A percentile compares a stretch with the other conserved stretches of the same genome.
Evolutionary conservation across 805 yeast genomes (phyloP).

Genomic region (Hanseniaspora thailandica): DNA sequence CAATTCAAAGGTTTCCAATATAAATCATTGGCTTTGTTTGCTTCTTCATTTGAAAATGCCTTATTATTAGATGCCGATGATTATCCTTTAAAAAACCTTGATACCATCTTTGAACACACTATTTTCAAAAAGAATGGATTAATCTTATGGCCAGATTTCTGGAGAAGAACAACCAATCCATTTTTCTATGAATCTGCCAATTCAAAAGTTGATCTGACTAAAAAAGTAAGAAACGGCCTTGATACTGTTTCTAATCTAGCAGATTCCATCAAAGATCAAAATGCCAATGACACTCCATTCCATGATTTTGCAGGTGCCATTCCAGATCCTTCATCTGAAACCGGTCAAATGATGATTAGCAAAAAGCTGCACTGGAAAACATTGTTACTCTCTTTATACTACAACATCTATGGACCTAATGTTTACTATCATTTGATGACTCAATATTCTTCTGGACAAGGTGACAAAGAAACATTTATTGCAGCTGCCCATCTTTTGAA

Average conservation of each 20-base stretch:
- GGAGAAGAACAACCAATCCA: conserved; percentile 62
- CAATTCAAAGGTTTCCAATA: conserved; percentile 48
- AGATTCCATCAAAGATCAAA: conserved; percentile 14
- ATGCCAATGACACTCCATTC: conserved; percentile 30
- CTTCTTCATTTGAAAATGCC: conserved; percentile 65
- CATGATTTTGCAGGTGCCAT: conserved; percentile 55
- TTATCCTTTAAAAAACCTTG: conserved; percentile 40
- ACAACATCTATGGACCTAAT: conserved; percentile 54
- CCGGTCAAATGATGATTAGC: conserved; percentile 57
- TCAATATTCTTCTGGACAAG: conserved; percentile 68
- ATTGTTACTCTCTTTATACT: conserved; percentile 47
- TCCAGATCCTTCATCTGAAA: conserved; percentile 58
- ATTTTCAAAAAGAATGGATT: conserved; percentile 41
- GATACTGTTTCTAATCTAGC: conserved; percentile 21
- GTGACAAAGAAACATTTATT: conserved; percentile 67
- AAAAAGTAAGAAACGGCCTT: conserved; percentile 26
- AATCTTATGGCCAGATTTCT: conserved; percentile 66
- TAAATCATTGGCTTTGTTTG: conserved; percentile 59
- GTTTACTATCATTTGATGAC: conserved; percentile 57
- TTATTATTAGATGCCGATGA: conserved; percentile 70
- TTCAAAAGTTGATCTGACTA: conserved; percentile 28
- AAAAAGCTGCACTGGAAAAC: conserved; percentile 50
- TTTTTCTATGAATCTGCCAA: conserved; percentile 44
- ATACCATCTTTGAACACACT: conserved; percentile 33
- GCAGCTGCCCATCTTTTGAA: conserved; percentile 50